Base-by-base conservation (phyloP, 1,139 yeast species). In the Petasospora rhodanensis region DNA sequence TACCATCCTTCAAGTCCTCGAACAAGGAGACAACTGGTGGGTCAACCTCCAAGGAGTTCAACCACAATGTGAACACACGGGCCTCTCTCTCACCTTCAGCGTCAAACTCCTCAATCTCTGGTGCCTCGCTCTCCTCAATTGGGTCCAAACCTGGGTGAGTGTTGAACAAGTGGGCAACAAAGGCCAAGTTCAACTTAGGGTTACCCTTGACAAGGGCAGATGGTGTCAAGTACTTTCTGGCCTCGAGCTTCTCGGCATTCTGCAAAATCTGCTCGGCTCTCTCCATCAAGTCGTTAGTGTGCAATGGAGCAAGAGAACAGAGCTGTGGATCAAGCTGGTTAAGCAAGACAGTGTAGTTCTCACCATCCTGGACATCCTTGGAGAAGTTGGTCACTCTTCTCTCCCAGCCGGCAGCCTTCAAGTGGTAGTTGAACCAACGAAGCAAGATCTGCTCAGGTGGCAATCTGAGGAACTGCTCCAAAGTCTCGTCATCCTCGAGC, bases 71-170 rank as follows among this genome's bases (percentile, higher is more conserved):
- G 63, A 91, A 91, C 5, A 91, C 99, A 58, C 99, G 78, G 2
- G 98, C 98, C 66, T 91, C 99, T 65, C 98, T 82, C 65, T 91
- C 99, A 43, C 99, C 99, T 64, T 93, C 98, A 13, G 98, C 98
- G 58, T 91, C 99, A 54, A 93, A 91, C 49, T 87, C 98, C 54
- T 76, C 83, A 49, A 89, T 84, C 54, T 81, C 93, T 18, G 84
- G 82, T 52, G 79, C 81, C 58, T 91, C 98, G 41, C 71, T 76
- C 61, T 91, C 98, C 55, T 86, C 94, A 46, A 91, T 76, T 42
- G 98, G 97, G 43, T 87, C 97, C 51, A 91, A 73, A 32, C 98
- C 97, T 32, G 99, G 99, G 54, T 86, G 79, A 5, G 95, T 89
- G 65, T 91, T 91, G 72, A 91, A 91, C 55, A 91, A 69, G 57